Conservation (phyloP, 805 yeast species). For the Ogataea nakhonphanomensis region DNA sequence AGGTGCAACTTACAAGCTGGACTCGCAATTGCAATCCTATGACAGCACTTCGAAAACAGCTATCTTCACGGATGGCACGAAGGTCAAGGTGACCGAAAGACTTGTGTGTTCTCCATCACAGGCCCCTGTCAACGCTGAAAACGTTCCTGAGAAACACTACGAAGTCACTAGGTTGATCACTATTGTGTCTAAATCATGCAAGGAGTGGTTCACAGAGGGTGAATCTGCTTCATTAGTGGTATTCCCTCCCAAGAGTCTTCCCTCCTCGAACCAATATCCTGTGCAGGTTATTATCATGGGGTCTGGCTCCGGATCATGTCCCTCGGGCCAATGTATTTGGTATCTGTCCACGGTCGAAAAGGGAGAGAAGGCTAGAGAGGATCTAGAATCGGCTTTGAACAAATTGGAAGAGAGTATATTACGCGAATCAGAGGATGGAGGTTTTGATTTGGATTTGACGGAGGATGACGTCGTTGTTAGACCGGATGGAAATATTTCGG, state of each 20-base stretch:
- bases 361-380: conserved; percentile 65
- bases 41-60: conserved; percentile 70
- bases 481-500: conserved; percentile 57
- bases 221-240: conserved; percentile 87
- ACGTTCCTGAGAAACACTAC: conserved; percentile 43
- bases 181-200: conserved; percentile 81
- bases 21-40: conserved; percentile 59
- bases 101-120: conserved; percentile 73
- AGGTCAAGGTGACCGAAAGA: conserved; percentile 73
- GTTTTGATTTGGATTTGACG: conserved; percentile 48
- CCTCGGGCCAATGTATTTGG: conserved; percentile 87
- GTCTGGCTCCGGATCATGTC: conserved; percentile 83
- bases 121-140: conserved; percentile 41
- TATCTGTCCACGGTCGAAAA: conserved; percentile 77
- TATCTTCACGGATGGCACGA: conserved; percentile 68
- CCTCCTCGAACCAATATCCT: conserved; percentile 60
- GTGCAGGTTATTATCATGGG: conserved; percentile 89
- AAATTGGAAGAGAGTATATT: conserved; percentile 78
- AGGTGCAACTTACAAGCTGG: conserved; percentile 88
- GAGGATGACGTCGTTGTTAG: conserved; percentile 53
- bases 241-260: conserved; percentile 82
- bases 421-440: conserved; percentile 68
- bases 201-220: conserved; percentile 85
- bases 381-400: conserved; percentile 73
- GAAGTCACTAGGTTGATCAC: conserved; percentile 75